Base-by-base conservation (phyloP, 306 rosid genomes). In the Echinosophora koreensis region DNA sequence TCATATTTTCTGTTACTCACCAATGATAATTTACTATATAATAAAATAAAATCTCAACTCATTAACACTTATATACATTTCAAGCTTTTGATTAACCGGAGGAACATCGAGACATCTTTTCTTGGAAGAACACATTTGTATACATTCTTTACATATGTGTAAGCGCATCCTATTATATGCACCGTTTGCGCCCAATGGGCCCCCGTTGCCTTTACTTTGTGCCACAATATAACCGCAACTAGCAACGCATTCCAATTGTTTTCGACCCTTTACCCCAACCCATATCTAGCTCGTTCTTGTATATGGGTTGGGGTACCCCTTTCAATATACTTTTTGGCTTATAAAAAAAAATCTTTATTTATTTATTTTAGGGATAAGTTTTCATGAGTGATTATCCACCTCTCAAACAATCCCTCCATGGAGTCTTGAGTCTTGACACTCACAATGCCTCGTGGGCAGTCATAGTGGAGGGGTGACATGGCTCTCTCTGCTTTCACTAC, bases 181-280 rank as follows among this genome's bases (percentile, higher is more conserved):
- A 61, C 79, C 79, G n/a, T 49, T 61, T 47, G 51, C 10, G 37
- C 35, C 28, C 17, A 50, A 67, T 80, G 81, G n/a, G 90, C 5
- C 78, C 90, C 69, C 12, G 18, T 4, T 70, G 85, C 86, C 85
- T 54, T 82, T 69, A 80, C 88, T 80, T 86, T 78, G 81, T 82
- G 92, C 79, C 87, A 84, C 90, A 77, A 22, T 28, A 38, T 80
- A 73, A 87, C 90, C 85, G 88, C 90, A 22, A 22, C 22, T 1
- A 22, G 22, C 90, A 87, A 46, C 54, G 72, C 80, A 22, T 68
- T 59, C 86, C 86, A 85, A 86, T 85, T 84, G 81, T 84, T 81
- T 58, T 60, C 71, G 84, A 87, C 73, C 71, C 77, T 78, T 22
- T 22, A 22, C 22, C 22, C 38, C 32, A n/a, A n/a, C n/a, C n/a